Evolutionary conservation across 75 land plant species (phyloP), one percentile per base, ranked within the genome.

Genomic region (Pinus albicaulis): DNA sequence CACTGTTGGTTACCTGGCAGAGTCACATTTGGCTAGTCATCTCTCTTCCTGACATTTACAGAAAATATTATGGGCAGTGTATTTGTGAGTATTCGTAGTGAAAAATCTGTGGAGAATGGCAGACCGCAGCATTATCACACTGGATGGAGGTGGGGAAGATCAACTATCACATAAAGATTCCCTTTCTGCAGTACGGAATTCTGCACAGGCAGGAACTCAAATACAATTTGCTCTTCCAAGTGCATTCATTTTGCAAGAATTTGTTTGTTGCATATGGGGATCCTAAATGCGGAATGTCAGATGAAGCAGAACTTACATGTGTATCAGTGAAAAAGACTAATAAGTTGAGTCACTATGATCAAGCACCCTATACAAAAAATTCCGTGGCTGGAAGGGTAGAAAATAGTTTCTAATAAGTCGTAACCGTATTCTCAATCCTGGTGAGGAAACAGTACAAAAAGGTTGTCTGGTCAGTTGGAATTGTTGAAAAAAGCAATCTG

Each of bases 401-500:
- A 36, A 36, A 36, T 3, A 36, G 38, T 36, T 36, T 5, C 38
- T 36, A 0, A 36, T 36, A 36, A 36, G 2, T 36, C 38, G 38
- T 36, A 36, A 36, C 3, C 38, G 5, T 4, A 36, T 36, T 36
- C 4, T n/a, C n/a, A n/a, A n/a, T n/a, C n/a, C n/a, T n/a, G 38
- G 38, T 36, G 38, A 36, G 38, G 38, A 36, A 36, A 36, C 3
- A 36, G 5, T 36, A 36, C 38, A 36, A 36, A 36, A 36, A 36
- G 38, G 38, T 36, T 36, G 38, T 36, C 4, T 93, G 99, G 97
- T 87, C 94, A 20, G 99, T 96, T 4, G 92, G 98, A 56, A 90
- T 96, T 66, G 66, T 96, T 66, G 97, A 96, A 75, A 96, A 28
- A 96, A 74, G 85, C 82, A 31, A 87, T 93, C 28, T 96, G 80